Conservation (phyloP, 129 eudicot species). For the Helianthus tuberosus region DNA sequence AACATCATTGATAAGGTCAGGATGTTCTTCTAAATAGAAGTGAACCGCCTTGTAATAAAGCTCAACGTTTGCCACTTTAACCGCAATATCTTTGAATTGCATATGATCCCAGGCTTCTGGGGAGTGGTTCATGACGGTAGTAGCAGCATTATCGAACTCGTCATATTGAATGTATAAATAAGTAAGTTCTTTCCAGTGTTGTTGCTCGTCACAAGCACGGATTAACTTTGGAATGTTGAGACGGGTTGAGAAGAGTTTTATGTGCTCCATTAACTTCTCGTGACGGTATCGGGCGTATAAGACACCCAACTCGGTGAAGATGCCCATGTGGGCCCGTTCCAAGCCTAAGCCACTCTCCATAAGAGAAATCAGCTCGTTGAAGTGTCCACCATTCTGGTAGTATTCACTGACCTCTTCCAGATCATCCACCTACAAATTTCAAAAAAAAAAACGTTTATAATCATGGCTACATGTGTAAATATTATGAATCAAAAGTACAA, state of each 20-base stretch:
- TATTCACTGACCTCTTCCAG: constrained; percentile 95
- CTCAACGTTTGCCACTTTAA: constrained; percentile 96
- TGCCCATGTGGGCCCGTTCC: constrained; percentile 99
- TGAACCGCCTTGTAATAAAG: constrained; percentile 96
- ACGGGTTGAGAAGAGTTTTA: constrained; percentile 92
- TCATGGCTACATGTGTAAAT: neutral
- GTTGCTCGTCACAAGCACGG: constrained; percentile 98
- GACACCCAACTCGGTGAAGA: constrained; percentile 96
- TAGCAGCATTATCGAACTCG: constrained; percentile 98
- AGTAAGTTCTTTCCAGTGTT: constrained; percentile 96
- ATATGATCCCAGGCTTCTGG: constrained; percentile 99
- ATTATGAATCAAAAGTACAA: no score
- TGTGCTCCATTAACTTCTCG: constrained; percentile 99
- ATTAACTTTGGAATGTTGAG: constrained; percentile 98
- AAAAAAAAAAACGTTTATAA: neutral
- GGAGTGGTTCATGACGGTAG: constrained; percentile 97
- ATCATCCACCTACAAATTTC: constrained; percentile 79
- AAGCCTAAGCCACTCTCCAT: constrained; percentile 99
- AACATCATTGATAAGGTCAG: constrained; percentile 95
- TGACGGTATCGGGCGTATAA: constrained; percentile 97
- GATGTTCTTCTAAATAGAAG: constrained; percentile 97
- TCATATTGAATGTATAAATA: constrained; percentile 89
- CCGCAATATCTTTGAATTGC: constrained; percentile 96
- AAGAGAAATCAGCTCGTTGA: constrained; percentile 91
- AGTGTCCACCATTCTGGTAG: constrained; percentile 98